Base-by-base conservation (phyloP, 148 eudicot species). In the Nepenthes gracilis region DNA sequence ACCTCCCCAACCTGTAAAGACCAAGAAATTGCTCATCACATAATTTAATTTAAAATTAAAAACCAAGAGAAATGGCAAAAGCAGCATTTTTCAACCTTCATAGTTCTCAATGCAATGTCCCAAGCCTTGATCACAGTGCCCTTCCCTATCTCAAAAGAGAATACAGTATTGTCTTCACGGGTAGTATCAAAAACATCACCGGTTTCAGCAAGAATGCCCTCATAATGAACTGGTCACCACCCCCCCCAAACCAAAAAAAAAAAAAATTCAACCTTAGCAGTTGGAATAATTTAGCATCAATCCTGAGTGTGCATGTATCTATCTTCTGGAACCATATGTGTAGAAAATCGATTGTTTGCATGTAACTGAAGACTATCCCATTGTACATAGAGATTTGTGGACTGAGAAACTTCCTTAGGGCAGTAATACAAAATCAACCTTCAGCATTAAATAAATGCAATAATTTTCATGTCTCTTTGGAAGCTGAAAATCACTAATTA, bases 111-210 rank as follows among this genome's bases (percentile, higher is more conserved):
- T 59, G 87, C 96, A 77, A 93, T 62, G 59, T 88, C 96, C 98
- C 98, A 93, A 57, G 96, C 95, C 77, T 78, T 93, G 70, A 93
- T 93, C n/a, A 93, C 96, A 34, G 70, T 62, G 66, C 96, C 96
- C 65, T 75, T 74, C 33, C 98, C 98, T 45, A 93, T 73, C 78
- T 93, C 98, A 72, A 93, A 93, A 33, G 87, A 70, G 80, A 93
- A 93, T 36, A 93, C 60, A 53, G 85, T 74, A 67, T 93, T 86
- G 77, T 93, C 98, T 74, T 93, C 98, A 62, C 75, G 85, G 12
- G 98, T 86, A 48, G 87, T 93, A 72, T 93, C 98, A 65, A 93
- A 93, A 63, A 93, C 85, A 60, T 93, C 95, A 64, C 88, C 98
- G 32, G 88, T 84, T 71, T 93, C 98, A 63, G 86, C 87, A 59